Base-by-base conservation (phyloP, 2,329 filamentous ascomycete genomes). In the Fusarium mangiferae region DNA sequence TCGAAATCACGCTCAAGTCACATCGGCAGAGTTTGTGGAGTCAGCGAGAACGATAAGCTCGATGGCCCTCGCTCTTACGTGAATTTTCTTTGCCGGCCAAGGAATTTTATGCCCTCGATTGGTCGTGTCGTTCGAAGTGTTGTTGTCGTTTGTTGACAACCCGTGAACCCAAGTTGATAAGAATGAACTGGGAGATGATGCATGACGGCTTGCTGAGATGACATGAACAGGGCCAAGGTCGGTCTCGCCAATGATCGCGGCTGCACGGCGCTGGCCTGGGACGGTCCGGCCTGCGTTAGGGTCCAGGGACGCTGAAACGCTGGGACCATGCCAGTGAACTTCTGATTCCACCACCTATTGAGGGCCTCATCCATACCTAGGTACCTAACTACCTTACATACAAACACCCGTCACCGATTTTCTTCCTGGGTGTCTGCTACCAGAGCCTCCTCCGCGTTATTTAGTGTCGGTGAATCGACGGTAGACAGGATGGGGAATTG, bases 211-310 rank as follows among this genome's bases (percentile, higher is more conserved):
- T 56, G 51, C 46, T 38, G 57, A 54, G 57, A 74, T 62, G 56
- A 49, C 48, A 54, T 63, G 62, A 68, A 33, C 55, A 62, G 57
- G 66, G 57, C 45, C 51, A 42, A 63, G 57, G 56, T 44, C 44
- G 57, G 56, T 44, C 44, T 69, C 39, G 64, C 64, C 56, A 69
- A 63, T 55, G 56, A 68, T 68, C 48, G 66, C 66, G 42, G 60
- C 48, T 66, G 60, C 62, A 48, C 57, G 59, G 62, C 45, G 63
- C 66, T 74, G 68, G 66, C 70, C 67, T 76, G 73, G 75, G 70
- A 77, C 73, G 75, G 75, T 74, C 73, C 75, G 75, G 70, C 54
- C 56, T 75, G 75, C 74, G 63, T 69, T 52, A 52, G 51, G 51
- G 35, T 70, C 41, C 62, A 69, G 71, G 71, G 71, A 58, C 59